A percentile compares a stretch with the other conserved stretches of the same genome.
phyloP scores from a whole-genome alignment of 768 basidiomycete species.

The Trametes punicea region DNA sequence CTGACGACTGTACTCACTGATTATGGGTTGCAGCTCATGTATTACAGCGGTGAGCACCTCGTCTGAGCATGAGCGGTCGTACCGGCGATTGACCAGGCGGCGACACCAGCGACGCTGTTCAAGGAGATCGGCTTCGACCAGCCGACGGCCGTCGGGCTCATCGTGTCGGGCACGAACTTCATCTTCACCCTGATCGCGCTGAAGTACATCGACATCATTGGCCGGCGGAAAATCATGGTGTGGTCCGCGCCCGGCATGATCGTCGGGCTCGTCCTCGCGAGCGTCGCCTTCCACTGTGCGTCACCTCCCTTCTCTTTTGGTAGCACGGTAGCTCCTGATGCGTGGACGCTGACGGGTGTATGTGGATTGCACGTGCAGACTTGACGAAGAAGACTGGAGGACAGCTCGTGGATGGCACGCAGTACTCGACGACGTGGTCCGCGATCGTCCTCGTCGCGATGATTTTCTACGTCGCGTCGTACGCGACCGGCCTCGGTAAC shows the following conservation, averaged over 20 bases:
- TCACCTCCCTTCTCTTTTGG: conserved; percentile 9
- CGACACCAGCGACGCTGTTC: conserved; percentile 72
- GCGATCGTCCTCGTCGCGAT: conserved; percentile 72
- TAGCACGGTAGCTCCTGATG: neutral
- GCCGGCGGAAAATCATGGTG: conserved; percentile 67
- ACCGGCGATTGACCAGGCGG: neutral
- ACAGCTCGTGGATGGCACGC: conserved; percentile 52
- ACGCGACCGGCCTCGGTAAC: conserved; percentile 76
- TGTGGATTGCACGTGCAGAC: conserved; percentile 35
- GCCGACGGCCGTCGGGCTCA: conserved; percentile 76
- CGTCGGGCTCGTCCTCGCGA: conserved; percentile 57
- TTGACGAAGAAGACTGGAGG: conserved; percentile 62
- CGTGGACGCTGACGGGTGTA: neutral
- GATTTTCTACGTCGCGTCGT: conserved; percentile 80
- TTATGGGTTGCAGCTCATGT: conserved; percentile 21
- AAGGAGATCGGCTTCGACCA: conserved; percentile 79
- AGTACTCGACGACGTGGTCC: conserved; percentile 62
- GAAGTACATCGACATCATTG: conserved; percentile 69
- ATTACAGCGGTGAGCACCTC: conserved; percentile 24
- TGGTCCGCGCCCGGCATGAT: conserved; percentile 73
- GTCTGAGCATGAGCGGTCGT: neutral
- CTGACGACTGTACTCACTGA: neutral
- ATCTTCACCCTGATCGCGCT: conserved; percentile 74
- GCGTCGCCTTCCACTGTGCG: conserved; percentile 65
- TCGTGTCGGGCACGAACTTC: conserved; percentile 77